These are phyloP conservation scores for Gleditsia sinensis DNA, from an alignment of 306 rosid species.

Conservation along the genomic window DNA sequence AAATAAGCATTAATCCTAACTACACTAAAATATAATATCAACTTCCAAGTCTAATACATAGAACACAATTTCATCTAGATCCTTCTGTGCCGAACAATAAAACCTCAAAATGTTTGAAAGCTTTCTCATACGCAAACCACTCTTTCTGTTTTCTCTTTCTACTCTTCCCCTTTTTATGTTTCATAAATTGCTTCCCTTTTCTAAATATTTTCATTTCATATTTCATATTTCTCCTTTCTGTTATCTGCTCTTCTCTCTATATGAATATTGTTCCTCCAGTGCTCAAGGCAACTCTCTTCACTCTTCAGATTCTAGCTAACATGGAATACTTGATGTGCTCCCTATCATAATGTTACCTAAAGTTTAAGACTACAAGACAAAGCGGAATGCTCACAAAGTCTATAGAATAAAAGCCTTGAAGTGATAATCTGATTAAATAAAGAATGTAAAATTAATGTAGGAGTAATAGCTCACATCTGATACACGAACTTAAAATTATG, in stretches of 20 bases:
- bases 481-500: background rate
- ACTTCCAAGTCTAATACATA: background rate
- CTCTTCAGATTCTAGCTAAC: background rate
- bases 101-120: background rate
- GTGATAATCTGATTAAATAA: background rate
- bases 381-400: slow-evolving; percentile 1
- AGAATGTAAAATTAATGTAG: slow-evolving; percentile 1
- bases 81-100: background rate
- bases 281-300: background rate
- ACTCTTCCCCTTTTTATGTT: background rate
- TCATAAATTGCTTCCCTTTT: background rate
- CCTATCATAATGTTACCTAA: background rate
- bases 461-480: background rate
- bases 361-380: background rate
- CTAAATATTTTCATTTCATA: too few relatives aligned
- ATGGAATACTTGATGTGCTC: too few relatives aligned
- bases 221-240: background rate
- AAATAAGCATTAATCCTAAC: background rate
- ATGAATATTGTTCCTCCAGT: slow-evolving; percentile 11
- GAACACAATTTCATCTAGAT: slow-evolving; percentile 11
- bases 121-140: background rate
- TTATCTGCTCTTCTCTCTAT: background rate
- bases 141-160: background rate
- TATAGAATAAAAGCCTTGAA: background rate
- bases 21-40: slow-evolving; percentile 21